These are phyloP conservation scores for Piloderma croceum DNA, from an alignment of 768 basidiomycete genomes.

Conservation along the genomic window DNA sequence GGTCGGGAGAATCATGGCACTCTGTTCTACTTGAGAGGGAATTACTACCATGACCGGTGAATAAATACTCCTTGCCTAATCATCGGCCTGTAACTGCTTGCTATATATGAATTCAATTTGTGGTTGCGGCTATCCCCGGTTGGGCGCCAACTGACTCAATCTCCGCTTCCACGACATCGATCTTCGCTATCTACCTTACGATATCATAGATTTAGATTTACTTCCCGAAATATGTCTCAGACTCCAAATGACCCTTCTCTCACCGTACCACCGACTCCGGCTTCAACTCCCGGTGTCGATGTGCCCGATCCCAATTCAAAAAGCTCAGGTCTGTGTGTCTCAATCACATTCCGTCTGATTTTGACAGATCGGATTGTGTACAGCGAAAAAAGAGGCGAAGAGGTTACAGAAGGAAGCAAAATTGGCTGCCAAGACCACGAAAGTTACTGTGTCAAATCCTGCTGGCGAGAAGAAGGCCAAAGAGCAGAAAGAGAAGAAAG, in stretches of 20 bases:
- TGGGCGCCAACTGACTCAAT: too few relatives aligned
- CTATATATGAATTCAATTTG: too few relatives aligned
- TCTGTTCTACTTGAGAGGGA: constrained; percentile 43
- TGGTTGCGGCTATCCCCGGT: too few relatives aligned
- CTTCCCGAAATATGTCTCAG: too few relatives aligned
- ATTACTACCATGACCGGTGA: constrained; percentile 29
- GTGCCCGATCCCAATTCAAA: constrained; percentile 27
- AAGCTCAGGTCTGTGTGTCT: constrained; percentile 30
- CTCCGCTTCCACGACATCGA: too few relatives aligned
- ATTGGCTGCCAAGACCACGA: constrained; percentile 59
- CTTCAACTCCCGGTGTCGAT: too few relatives aligned
- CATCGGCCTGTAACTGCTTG: too few relatives aligned
- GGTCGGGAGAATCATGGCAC: constrained; percentile 44
- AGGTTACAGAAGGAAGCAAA: constrained; percentile 74
- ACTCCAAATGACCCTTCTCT: too few relatives aligned
- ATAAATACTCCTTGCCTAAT: too few relatives aligned
- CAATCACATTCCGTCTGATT: background rate
- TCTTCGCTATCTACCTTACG: too few relatives aligned
- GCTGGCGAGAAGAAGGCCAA: constrained; percentile 66
- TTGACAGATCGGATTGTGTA: constrained; percentile 4
- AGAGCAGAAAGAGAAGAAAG: constrained; percentile 67
- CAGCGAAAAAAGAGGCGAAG: constrained; percentile 86
- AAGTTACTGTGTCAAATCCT: constrained; percentile 29
- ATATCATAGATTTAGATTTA: too few relatives aligned
- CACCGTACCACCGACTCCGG: too few relatives aligned